These are phyloP conservation scores for Carex cristatella DNA, from an alignment of 176 grass and related monocot species.

Conservation along the genomic window DNA sequence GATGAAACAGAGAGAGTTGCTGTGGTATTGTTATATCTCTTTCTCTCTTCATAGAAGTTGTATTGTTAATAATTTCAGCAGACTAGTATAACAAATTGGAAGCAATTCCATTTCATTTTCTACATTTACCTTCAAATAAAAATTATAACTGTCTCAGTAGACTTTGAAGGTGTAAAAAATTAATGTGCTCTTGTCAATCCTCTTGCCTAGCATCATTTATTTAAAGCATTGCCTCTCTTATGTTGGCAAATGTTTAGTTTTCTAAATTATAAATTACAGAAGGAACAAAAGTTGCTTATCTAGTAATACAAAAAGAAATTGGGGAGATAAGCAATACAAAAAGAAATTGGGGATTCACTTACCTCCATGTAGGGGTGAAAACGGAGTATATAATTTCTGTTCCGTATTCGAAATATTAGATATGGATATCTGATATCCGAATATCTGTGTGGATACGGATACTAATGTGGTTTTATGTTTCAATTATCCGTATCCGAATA, in stretches of 20 bases:
- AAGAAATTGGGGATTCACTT: neutral
- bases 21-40: constrained; percentile 36
- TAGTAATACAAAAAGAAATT: neutral
- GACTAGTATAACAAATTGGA: neutral
- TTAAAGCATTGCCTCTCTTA: neutral
- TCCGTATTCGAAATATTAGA: no score
- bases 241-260: neutral
- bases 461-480: no score
- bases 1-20: constrained; percentile 88
- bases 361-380: neutral
- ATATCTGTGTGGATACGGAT: no score
- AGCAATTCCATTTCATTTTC: neutral
- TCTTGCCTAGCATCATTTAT: neutral
- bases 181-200: neutral
- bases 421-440: no score
- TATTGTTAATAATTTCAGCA: neutral
- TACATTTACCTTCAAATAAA: neutral
- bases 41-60: neutral
- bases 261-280: neutral
- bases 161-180: neutral
- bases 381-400: no score
- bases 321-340: neutral
- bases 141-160: neutral
- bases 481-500: no score
- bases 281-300: neutral